Conservation (phyloP, 345 rosid genomes). For the Rhodamnia argentea region DNA sequence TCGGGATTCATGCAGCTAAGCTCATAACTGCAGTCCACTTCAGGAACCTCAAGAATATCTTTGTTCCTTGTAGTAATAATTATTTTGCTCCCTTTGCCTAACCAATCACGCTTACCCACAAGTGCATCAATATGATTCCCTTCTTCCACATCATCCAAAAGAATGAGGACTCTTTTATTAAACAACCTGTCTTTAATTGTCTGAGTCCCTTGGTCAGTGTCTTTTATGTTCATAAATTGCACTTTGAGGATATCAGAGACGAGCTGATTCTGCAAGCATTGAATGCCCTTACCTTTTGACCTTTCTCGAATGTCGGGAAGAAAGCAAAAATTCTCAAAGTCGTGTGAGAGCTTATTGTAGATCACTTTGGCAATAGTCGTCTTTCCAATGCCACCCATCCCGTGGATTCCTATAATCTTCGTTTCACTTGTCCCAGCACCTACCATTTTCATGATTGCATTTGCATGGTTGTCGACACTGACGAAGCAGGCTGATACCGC, state of each 20-base stretch:
- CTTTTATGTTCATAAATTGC: rapidly evolving
- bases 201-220: too few species aligned
- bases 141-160: too few species aligned
- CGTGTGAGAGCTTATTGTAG: background rate
- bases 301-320: rapidly evolving
- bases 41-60: too few species aligned
- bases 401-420: too few species aligned
- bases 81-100: too few species aligned
- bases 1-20: too few species aligned
- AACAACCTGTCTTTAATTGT: too few species aligned
- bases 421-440: background rate
- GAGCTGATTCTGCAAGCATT: rapidly evolving
- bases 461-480: background rate
- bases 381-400: conserved; percentile 1
- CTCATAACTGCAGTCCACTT: too few species aligned
- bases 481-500: background rate
- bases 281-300: rapidly evolving
- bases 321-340: background rate
- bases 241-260: rapidly evolving
- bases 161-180: too few species aligned
- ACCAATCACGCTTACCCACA: too few species aligned
- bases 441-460: background rate
- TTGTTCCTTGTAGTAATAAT: too few species aligned
- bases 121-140: too few species aligned
- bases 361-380: background rate